Evolutionary conservation across 805 yeast species (phyloP).

Genomic region (Starmerella etchellsii): DNA sequence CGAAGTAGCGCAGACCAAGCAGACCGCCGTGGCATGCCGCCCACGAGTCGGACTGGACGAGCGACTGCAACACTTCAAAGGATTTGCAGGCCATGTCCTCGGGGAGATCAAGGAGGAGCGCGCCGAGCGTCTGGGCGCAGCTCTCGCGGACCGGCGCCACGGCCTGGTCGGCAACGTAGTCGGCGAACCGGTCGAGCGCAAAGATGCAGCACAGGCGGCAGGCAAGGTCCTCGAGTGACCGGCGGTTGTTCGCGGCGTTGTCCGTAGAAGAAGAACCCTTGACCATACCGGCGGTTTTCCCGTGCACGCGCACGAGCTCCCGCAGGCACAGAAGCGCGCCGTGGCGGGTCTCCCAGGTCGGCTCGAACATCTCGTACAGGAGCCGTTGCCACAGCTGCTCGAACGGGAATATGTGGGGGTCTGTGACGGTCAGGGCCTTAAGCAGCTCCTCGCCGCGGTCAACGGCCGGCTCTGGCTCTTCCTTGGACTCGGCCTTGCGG

Average conservation of each 20-base stretch:
- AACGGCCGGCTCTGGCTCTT: constrained; percentile 38
- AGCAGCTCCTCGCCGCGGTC: constrained; percentile 62
- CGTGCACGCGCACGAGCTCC: constrained; percentile 73
- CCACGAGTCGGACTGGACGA: constrained; percentile 64
- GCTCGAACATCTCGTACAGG: constrained; percentile 65
- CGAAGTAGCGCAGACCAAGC: constrained; percentile 84
- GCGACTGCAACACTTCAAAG: constrained; percentile 49
- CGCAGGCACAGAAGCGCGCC: constrained; percentile 89
- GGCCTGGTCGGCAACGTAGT: constrained; percentile 91
- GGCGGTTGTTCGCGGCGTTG: constrained; percentile 51
- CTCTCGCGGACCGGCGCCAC: constrained; percentile 98
- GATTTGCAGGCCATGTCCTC: constrained; percentile 45
- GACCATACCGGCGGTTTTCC: constrained; percentile 72
- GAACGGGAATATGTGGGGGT: constrained; percentile 76
- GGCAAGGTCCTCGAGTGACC: constrained; percentile 74
- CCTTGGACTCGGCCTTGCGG: constrained; percentile 14
- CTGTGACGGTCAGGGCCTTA: constrained; percentile 57
- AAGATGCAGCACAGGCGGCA: constrained; percentile 74
- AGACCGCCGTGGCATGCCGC: constrained; percentile 98
- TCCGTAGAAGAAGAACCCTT: constrained; percentile 47
- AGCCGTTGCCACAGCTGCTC: constrained; percentile 83
- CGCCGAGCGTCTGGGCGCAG: constrained; percentile 88
- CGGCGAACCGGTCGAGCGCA: constrained; percentile 91
- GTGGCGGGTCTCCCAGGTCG: constrained; percentile 88
- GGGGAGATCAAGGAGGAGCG: constrained; percentile 63